Evolutionary conservation across 2,329 filamentous ascomycete species (phyloP), one percentile per base, ranked within the genome.

Genomic region (Exophiala lecanii-corni): DNA sequence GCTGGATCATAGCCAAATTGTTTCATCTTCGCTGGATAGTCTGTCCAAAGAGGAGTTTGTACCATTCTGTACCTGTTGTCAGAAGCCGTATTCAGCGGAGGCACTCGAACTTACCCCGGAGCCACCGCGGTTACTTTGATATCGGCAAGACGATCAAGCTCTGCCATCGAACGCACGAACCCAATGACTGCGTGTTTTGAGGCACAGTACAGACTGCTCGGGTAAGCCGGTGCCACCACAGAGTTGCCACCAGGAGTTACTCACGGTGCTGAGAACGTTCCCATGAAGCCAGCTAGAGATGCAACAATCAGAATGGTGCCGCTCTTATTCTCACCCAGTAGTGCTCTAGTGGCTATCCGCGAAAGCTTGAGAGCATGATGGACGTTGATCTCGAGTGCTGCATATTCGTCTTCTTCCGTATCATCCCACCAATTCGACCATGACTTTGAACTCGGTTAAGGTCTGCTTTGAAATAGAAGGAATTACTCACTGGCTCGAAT

Each of bases 171-270:
- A 26, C 61, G 58, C 9, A 59, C 56, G 39, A 68, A 67, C 0
- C 65, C 65, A 4, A 66, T 58, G n/a, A 66, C 39, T 1, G 62
- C 64, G 40, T 67, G 63, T 45, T 68, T 69, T 5, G 55, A 56
- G 1, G 66, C 62, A 36, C 47, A 51, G 47, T 68, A 68, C 23
- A 26, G 23, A 6, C 23, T 26, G 12, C 23, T 12, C 6, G 23
- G 6, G n/a, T n/a, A n/a, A n/a, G n/a, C n/a, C n/a, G n/a, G n/a
- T n/a, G n/a, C n/a, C n/a, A n/a, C n/a, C n/a, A n/a, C n/a, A n/a
- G n/a, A n/a, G n/a, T n/a, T n/a, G n/a, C n/a, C n/a, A n/a, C n/a
- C n/a, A n/a, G n/a, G 12, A 26, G 23, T 7, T 7, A 26, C 23
- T 26, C 23, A 26, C 23, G 9, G 68, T 23, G 10, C 64, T 52